Base-by-base conservation (phyloP, 192 early-diverging fungal genomes). In the Coemansia brasiliensis region DNA sequence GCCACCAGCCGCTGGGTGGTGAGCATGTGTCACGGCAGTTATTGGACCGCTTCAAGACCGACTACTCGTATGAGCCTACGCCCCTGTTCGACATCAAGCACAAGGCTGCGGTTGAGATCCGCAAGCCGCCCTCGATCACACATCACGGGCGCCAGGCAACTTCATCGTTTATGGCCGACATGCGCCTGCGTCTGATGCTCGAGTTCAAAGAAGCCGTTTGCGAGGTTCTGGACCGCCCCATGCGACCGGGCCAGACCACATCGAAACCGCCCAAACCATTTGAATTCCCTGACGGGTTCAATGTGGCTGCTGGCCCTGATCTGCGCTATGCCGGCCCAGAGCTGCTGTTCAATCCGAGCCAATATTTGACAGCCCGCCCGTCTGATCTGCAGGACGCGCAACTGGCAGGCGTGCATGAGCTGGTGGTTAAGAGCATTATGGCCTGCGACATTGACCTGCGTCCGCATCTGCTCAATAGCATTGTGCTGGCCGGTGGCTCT, bases 261-360 rank as follows among this genome's bases (percentile, higher is more conserved):
- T 60, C 73, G 17, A 83, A 90, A 38, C 91, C 95, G 27, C 82
- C 78, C 43, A 94, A 94, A 72, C 82, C 87, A 21, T 98, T 89
- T 61, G 97, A 99, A 79, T 94, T 99, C 55, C 89, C 97, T 18
- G 88, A 94, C 58, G 97, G 97, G 21, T 98, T 88, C 74, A 98
- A 94, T 61, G 72, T 86, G 55, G 78, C 83, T 6, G 89, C 93
- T 65, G 91, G 92, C 29, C 52, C 84, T 9, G 32, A 35, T 7
- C 84, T 92, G 59, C 84, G 95, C 27, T 99, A 86, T 67, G 80
- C 83, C 52, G 55, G 89, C 15, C 89, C 95, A 1, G 97, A 99
- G 70, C 82, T 86, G 8, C 67, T 99, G 25, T 98, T 98, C 71
- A 83, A 89, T 17, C 93, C 93, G 18, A 80, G 67, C 45, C 67